Evolutionary conservation across 2,329 filamentous ascomycete genomes (phyloP), one percentile per base, ranked within the genome.

Genomic region (Fusarium penzigii): DNA sequence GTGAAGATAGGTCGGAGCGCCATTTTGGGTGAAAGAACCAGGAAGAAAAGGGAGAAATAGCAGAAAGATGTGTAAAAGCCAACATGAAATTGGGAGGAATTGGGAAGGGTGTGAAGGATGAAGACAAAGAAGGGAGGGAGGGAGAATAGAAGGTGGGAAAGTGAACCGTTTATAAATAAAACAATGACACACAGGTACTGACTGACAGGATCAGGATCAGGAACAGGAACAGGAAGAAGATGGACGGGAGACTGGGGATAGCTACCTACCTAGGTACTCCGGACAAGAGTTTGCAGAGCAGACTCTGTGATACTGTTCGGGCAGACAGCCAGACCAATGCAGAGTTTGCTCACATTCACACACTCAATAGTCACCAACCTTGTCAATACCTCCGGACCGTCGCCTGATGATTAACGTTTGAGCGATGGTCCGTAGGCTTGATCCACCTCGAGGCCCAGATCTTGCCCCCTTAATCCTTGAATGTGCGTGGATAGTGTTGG

Each of bases 1-100:
- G 94, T 86, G 71, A 97, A 97, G 71, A 97, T 90, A 39, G 94
- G 71, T 76, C 81, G 70, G 50, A 65, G 65, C 63, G 87, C 85
- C 88, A 92, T 92, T 61, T 60, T 78, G 64, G 60, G 61, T 55
- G 51, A 39, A 66, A 66, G 51, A 65, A 63, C 58, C 60, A 66
- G 45, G 50, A 63, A 50, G 61, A 64, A 47, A 65, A 63, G 58
- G 62, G 64, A 48, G 61, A 65, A 56, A 66, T 66, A 46, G 61
- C 61, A 58, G 46, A 51, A 39, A 65, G 42, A 48, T 65, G 63
- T 52, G 64, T 55, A 63, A 41, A 49, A 49, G 39, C 57, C 59
- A 64, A 65, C 63, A 65, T 65, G 29, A 64, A 64, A 56, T 48
- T 57, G 54, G 46, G 50, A 44, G 46, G 51, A 48, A 41, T 36